Evolutionary conservation across 2,329 filamentous ascomycete genomes (phyloP).

Genomic region (Polytolypa hystricis): DNA sequence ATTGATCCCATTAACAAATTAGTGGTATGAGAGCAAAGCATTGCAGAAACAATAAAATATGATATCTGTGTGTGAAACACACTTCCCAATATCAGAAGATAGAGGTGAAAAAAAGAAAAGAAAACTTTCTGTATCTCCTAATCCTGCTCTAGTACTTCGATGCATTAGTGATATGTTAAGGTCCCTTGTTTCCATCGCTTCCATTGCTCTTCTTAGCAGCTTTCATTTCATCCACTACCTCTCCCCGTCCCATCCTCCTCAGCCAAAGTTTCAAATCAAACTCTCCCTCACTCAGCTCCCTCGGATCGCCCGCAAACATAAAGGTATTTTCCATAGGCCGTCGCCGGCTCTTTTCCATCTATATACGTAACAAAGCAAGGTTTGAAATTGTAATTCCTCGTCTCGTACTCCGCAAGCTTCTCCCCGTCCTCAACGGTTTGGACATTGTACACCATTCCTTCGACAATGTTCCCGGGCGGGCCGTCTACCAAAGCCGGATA

Average conservation of each 20-base stretch:
- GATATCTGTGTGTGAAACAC: too few species aligned
- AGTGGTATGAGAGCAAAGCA: too few species aligned
- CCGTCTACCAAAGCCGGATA: conserved; percentile 8
- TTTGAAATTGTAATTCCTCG: not conserved
- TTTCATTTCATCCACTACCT: too few species aligned
- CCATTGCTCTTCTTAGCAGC: too few species aligned
- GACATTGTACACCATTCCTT: conserved; percentile 7
- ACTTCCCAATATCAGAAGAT: too few species aligned
- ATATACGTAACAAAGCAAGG: not conserved
- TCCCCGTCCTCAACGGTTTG: not conserved
- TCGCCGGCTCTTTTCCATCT: not conserved
- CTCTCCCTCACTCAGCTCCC: not conserved
- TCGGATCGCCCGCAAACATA: not conserved
- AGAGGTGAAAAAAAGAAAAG: too few species aligned
- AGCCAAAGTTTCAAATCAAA: conserved; percentile 1
- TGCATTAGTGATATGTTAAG: too few species aligned
- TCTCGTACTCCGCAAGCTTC: not conserved
- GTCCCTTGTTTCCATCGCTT: too few species aligned
- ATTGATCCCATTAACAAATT: too few species aligned
- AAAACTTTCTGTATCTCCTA: too few species aligned
- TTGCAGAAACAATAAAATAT: too few species aligned
- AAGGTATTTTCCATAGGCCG: not conserved
- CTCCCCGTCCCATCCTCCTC: conserved; percentile 1
- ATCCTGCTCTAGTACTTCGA: too few species aligned
- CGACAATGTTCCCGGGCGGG: not conserved